Evolutionary conservation across 352 stramenopile genomes (phyloP).

Genomic region (Thraustochytrium aureum): DNA sequence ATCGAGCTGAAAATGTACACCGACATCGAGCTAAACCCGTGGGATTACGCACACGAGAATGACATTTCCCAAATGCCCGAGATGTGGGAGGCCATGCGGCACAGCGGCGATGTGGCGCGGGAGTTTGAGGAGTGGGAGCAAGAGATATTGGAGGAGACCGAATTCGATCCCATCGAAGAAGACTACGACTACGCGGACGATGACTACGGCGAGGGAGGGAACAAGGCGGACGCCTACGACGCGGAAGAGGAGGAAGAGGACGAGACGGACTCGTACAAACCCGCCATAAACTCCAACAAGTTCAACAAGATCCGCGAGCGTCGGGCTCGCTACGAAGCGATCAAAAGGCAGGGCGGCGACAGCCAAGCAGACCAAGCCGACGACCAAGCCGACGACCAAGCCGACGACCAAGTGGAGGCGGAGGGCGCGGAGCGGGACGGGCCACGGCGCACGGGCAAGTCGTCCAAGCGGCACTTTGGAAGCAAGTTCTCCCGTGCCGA

Average conservation of each 20-base stretch:
- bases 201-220: constrained; percentile 11
- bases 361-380: background rate
- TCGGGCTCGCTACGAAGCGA: constrained; percentile 8
- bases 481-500: constrained; percentile 42
- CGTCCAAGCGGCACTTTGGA: too few species aligned
- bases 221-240: constrained; percentile 3
- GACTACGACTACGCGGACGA: constrained; percentile 32
- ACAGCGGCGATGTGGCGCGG: constrained; percentile 18
- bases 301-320: background rate
- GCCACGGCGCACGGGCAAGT: background rate
- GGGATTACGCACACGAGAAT: constrained; percentile 37
- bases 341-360: background rate
- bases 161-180: constrained; percentile 26
- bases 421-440: background rate
- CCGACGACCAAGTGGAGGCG: background rate
- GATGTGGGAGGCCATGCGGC: constrained; percentile 52
- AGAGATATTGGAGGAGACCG: constrained; percentile 44
- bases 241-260: constrained; percentile 40
- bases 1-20: constrained; percentile 52
- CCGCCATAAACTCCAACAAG: background rate
- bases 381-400: background rate
- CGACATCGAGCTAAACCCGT: constrained; percentile 44
- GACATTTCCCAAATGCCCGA: constrained; percentile 34
- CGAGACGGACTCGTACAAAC: background rate
- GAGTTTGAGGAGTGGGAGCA: constrained; percentile 53